These are phyloP conservation scores for Sextonia rubra DNA, from an alignment of 164 flowering plant species.

Conservation along the genomic window DNA sequence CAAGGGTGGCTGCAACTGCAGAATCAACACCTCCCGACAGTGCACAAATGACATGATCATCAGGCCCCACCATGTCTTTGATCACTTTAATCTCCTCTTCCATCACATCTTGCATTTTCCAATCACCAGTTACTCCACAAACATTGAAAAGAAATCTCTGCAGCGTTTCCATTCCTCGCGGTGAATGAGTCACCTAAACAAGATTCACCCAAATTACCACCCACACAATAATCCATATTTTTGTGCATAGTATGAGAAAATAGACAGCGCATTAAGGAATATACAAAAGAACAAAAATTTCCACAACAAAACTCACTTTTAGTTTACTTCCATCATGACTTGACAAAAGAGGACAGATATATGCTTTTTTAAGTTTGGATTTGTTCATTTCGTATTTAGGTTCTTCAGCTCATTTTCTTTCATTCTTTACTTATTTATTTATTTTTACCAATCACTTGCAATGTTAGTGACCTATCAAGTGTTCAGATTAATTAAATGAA, in stretches of 20 bases:
- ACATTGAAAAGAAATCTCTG: constrained; percentile 68
- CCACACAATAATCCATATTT: neutral
- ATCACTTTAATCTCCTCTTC: constrained; percentile 81
- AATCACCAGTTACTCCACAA: constrained; percentile 67
- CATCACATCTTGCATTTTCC: constrained; percentile 88
- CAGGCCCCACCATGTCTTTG: constrained; percentile 47
- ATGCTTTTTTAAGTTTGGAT: too few species aligned
- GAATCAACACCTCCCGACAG: constrained; percentile 97
- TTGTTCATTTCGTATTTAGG: too few species aligned
- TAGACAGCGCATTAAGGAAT: constrained; percentile 10
- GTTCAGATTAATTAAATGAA: too few species aligned
- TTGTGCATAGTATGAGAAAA: too few species aligned
- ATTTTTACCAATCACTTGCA: too few species aligned
- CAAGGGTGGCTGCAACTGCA: constrained; percentile 95
- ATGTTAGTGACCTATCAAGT: too few species aligned
- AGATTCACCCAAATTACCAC: neutral
- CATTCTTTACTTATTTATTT: too few species aligned
- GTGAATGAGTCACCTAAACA: constrained; percentile 85
- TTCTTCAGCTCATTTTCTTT: too few species aligned
- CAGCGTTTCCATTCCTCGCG: constrained; percentile 87
- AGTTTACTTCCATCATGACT: too few species aligned
- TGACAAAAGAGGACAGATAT: too few species aligned
- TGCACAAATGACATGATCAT: constrained; percentile 88
- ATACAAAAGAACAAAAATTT: too few species aligned
- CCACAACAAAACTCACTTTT: too few species aligned